Evolutionary conservation across 2,329 filamentous ascomycete species (phyloP).

Genomic region (Colletotrichum musicola): DNA sequence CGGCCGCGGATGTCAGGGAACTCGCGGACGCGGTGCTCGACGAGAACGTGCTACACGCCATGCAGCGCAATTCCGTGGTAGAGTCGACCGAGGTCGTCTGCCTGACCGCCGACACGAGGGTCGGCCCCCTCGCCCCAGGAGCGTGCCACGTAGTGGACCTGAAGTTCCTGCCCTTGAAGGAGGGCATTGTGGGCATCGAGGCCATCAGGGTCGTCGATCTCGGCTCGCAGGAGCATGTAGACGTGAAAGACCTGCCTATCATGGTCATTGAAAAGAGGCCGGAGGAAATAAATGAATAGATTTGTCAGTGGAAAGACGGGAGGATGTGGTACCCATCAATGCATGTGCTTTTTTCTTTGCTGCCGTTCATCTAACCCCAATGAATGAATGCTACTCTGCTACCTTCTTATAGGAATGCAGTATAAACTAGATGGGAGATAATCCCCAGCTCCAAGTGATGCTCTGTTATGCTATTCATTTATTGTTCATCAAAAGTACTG

Average conservation of each 20-base stretch:
- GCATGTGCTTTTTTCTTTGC: background rate
- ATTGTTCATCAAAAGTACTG: slow-evolving; percentile 18
- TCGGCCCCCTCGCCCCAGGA: slow-evolving; percentile 78
- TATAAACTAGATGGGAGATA: slow-evolving; percentile 12
- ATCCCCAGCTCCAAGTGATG: slow-evolving; percentile 14
- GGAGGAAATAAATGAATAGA: slow-evolving; percentile 28
- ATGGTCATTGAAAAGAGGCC: slow-evolving; percentile 65
- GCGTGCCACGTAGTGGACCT: slow-evolving; percentile 81
- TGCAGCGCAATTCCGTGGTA: slow-evolving; percentile 74
- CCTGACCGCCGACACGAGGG: slow-evolving; percentile 78
- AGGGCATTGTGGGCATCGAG: slow-evolving; percentile 78
- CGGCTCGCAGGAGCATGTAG: slow-evolving; percentile 79
- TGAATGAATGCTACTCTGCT: background rate
- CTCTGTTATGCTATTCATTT: slow-evolving; percentile 27
- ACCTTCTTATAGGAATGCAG: background rate
- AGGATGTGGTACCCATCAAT: background rate
- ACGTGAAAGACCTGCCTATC: slow-evolving; percentile 80
- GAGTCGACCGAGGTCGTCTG: slow-evolving; percentile 79
- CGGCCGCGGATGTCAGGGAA: slow-evolving; percentile 45
- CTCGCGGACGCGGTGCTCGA: slow-evolving; percentile 78
- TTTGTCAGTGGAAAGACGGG: background rate
- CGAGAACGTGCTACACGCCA: slow-evolving; percentile 77
- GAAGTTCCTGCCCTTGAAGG: slow-evolving; percentile 75
- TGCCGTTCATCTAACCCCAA: background rate
- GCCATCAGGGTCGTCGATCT: slow-evolving; percentile 80